Evolutionary conservation across 176 grass and related monocot species (phyloP), one percentile per base, ranked within the genome.

Genomic region (Juncus inflexus): DNA sequence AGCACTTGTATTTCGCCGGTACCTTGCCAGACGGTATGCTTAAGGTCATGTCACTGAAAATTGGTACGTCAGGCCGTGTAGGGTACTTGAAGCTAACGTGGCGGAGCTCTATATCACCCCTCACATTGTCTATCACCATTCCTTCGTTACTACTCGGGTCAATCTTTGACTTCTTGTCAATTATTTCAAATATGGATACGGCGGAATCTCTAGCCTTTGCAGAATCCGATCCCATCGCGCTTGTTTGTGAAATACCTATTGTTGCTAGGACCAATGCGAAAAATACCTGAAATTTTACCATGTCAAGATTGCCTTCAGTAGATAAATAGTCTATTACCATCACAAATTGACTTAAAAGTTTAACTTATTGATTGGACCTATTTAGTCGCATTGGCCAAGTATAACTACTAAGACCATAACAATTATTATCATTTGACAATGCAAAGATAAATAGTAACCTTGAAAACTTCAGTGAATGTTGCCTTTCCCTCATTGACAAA

Each of bases 71-170:
- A 49, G 72, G 81, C n/a, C 90, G 85, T 51, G 78, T 79, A 55
- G 78, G 90, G 43, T 88, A 94, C 60, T 76, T 88, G 72, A 94
- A 94, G 64, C 81, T 83, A 55, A 94, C 75, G 55, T 88, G 81
- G 38, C 42, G 51, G 59, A 94, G 84, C 53, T 85, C 76, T 10
- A 94, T 88, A 45, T 88, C 52, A 9, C 90, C 90, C 77, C 72
- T 94, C 42, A 94, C 73, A 66, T 85, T 77, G 0, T 77, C 72
- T 40, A 83, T 6, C 6, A 78, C 76, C 37, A 55, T 67, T 38
- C 90, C 89, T 54, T 87, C 81, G 14, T 88, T 79, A 4, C 37
- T 60, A 53, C 69, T 38, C 7, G 90, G 81, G 75, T 94, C 76
- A 0, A 94, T 80, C 76, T 85, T 69, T 2, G 85, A 88, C 69